A percentile compares a stretch with the other conserved stretches of the same genome.
Conservation (phyloP, 805 yeast genomes). For the Candida coquimbonensis region DNA sequence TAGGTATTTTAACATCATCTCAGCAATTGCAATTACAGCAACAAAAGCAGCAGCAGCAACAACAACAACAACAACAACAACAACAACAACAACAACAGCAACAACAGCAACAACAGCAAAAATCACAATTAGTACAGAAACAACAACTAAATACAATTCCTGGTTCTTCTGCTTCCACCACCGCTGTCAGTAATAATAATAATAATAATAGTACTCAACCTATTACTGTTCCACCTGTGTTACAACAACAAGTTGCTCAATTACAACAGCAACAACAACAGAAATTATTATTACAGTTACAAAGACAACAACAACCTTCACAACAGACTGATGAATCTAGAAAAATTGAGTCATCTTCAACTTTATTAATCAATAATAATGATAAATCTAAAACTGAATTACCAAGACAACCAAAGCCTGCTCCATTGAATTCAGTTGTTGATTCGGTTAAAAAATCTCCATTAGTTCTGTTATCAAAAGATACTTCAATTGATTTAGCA, state of each 20-base stretch:
- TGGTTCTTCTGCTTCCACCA: too few species aligned
- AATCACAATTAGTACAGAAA: too few species aligned
- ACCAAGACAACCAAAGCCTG: constrained; percentile 15
- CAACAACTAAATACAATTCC: too few species aligned
- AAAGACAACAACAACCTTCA: constrained; percentile 3
- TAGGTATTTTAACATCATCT: background rate
- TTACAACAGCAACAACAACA: constrained; percentile 21
- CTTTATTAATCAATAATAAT: too few species aligned
- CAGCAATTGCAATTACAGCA: too few species aligned
- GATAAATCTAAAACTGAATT: too few species aligned
- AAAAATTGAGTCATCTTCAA: background rate
- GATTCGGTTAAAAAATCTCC: constrained; percentile 13
- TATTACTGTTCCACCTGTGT: constrained; percentile 10
- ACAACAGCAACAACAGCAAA: too few species aligned
- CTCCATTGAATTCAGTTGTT: too few species aligned
- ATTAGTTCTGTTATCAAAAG: constrained; percentile 18
- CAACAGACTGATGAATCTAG: background rate
- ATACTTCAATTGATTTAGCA: constrained; percentile 22
- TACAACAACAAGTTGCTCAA: constrained; percentile 18
- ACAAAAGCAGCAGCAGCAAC: too few species aligned
- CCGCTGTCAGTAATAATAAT: background rate
- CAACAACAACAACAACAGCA: too few species aligned
- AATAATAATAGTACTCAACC: constrained; percentile 1
- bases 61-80: too few species aligned
- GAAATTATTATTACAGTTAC: constrained; percentile 11